phyloP scores from a whole-genome alignment of 371 early-diverging fungal species.

The Mucor saturninus region DNA sequence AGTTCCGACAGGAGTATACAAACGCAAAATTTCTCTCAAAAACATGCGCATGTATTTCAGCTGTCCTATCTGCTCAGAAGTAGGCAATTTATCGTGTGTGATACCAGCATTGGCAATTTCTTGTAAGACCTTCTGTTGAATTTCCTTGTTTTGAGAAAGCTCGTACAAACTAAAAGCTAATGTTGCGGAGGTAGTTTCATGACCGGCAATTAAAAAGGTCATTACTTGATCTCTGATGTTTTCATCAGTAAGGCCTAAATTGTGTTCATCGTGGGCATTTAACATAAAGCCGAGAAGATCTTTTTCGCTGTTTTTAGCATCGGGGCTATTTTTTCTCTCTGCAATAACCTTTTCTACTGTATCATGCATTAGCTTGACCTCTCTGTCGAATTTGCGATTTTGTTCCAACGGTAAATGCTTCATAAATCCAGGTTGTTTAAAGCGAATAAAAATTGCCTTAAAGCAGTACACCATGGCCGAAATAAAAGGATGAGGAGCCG shows the following conservation, averaged over 20 bases:
- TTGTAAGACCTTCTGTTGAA: constrained; percentile 50
- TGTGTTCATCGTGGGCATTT: constrained; percentile 50
- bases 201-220: constrained; percentile 63
- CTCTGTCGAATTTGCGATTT: constrained; percentile 44
- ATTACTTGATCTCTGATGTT: constrained; percentile 66
- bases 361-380: constrained; percentile 43
- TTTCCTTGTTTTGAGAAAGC: constrained; percentile 46
- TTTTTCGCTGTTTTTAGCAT: constrained; percentile 42
- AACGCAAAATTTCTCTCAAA: constrained; percentile 60
- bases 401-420: constrained; percentile 50
- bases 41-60: constrained; percentile 50
- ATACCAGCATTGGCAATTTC: constrained; percentile 57
- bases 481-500: constrained; percentile 48
- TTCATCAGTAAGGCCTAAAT: constrained; percentile 47
- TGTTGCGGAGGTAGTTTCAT: constrained; percentile 57
- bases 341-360: constrained; percentile 44
- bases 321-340: constrained; percentile 39
- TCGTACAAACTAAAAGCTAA: constrained; percentile 56
- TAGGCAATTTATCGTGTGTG: constrained; percentile 41
- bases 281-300: constrained; percentile 66
- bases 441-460: constrained; percentile 28
- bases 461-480: constrained; percentile 55
- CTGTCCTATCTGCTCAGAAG: constrained; percentile 46
- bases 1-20: constrained; percentile 53
- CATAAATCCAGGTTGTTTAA: constrained; percentile 41